Conservation (phyloP, 495 filamentous ascomycete genomes). For the Podospora australis region DNA sequence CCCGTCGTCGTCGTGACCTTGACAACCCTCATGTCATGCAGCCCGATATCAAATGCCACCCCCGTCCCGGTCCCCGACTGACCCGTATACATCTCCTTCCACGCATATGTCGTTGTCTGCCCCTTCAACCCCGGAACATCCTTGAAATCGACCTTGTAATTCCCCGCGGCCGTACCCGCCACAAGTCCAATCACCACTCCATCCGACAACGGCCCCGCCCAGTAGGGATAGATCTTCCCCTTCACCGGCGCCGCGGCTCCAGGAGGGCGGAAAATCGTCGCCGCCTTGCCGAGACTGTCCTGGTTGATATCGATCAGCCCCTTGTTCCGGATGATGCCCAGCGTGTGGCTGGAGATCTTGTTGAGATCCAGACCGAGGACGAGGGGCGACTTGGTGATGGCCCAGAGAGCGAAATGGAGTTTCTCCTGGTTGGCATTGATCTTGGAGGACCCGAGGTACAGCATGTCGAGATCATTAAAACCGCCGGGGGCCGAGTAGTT, state of each 20-base stretch:
- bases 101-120: constrained; percentile 1
- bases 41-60: constrained; percentile 9
- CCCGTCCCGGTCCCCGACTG: constrained; percentile 11
- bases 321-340: constrained; percentile 41
- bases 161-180: constrained; percentile 29
- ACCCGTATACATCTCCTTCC: constrained; percentile 33
- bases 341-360: constrained; percentile 39
- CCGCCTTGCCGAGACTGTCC: constrained; percentile 43
- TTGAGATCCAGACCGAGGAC: constrained; percentile 42
- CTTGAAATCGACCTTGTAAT: constrained; percentile 40
- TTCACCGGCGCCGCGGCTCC: constrained; percentile 59
- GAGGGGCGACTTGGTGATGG: constrained; percentile 50
- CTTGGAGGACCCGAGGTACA: constrained; percentile 29
- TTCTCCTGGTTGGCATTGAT: constrained; percentile 34
- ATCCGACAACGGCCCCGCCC: constrained; percentile 24
- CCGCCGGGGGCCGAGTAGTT: constrained; percentile 35
- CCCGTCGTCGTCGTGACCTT: constrained; percentile 11
- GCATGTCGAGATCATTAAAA: constrained; percentile 53
- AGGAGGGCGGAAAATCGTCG: constrained; percentile 54
- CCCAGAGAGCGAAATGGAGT: constrained; percentile 54
- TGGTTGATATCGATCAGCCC: constrained; percentile 50
- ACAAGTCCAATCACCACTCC: constrained; percentile 52
- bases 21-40: constrained; percentile 19
- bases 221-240: constrained; percentile 38
- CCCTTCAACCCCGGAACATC: constrained; percentile 51